Conservation (phyloP, 129 eudicot species). For the Escallonia rubra region DNA sequence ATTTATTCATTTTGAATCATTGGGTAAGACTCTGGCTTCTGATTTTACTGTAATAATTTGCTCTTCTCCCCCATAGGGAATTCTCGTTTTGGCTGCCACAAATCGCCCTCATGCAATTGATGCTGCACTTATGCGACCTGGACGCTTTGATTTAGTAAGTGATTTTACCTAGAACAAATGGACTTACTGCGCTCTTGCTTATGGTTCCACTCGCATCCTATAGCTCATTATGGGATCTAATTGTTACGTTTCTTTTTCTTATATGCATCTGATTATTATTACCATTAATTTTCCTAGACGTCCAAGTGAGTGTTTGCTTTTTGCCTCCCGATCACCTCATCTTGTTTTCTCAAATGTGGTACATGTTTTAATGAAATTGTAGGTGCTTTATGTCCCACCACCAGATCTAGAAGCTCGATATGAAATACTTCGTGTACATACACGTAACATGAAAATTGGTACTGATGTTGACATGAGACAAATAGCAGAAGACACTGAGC, state of each 20-base stretch:
- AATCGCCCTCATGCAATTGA: conserved; percentile 90
- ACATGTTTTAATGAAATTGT: neutral
- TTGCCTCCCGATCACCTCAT: no score
- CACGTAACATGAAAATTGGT: conserved; percentile 54
- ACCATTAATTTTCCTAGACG: no score
- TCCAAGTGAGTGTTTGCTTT: no score
- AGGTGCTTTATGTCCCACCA: conserved; percentile 96
- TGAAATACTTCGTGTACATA: conserved; percentile 80
- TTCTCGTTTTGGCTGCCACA: conserved; percentile 98
- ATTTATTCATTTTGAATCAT: neutral
- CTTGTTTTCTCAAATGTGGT: no score
- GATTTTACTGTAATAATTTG: conserved; percentile 2
- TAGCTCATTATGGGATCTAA: neutral
- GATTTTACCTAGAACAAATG: neutral
- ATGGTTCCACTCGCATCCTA: no score
- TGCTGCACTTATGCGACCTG: conserved; percentile 94
- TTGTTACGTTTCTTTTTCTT: no score
- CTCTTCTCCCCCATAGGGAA: conserved; percentile 50
- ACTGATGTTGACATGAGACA: conserved; percentile 57
- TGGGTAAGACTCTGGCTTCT: neutral
- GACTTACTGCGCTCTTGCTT: no score
- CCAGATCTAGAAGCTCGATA: conserved; percentile 76
- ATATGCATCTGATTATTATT: no score
- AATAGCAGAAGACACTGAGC: conserved; percentile 81
- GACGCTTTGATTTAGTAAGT: conserved; percentile 92